phyloP scores from a whole-genome alignment of 805 yeast species.

The Candida ovalis region DNA sequence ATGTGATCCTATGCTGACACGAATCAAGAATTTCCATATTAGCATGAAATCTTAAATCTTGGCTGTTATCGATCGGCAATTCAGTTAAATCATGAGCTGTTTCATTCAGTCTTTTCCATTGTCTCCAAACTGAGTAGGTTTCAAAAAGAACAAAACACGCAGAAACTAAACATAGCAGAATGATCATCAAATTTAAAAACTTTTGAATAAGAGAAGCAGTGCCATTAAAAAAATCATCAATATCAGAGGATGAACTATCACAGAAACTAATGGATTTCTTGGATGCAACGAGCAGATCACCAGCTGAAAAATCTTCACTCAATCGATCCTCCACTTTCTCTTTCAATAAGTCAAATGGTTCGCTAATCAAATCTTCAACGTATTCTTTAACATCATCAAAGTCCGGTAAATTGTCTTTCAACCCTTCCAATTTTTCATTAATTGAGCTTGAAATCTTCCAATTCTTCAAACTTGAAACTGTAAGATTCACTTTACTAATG shows the following conservation, averaged over 20 bases:
- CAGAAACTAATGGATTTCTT: conserved; percentile 35
- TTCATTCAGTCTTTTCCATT: conserved; percentile 44
- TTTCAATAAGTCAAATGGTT: conserved; percentile 56
- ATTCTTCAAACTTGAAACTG: conserved; percentile 51
- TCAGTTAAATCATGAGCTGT: conserved; percentile 27
- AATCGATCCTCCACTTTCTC: conserved; percentile 30
- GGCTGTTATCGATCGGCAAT: background rate
- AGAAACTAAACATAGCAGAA: conserved; percentile 38
- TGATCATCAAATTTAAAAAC: conserved; percentile 36
- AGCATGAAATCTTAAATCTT: conserved; percentile 6
- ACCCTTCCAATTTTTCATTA: conserved; percentile 47
- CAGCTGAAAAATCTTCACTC: conserved; percentile 19
- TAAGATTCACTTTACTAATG: conserved; percentile 50
- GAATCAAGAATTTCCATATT: conserved; percentile 26
- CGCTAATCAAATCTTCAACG: conserved; percentile 48
- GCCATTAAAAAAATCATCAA: conserved; percentile 36
- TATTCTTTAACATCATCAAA: conserved; percentile 61
- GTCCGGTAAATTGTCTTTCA: conserved; percentile 56
- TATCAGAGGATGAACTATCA: conserved; percentile 33
- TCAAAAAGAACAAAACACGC: conserved; percentile 39
- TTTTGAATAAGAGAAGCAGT: conserved; percentile 31
- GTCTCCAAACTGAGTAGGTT: conserved; percentile 40
- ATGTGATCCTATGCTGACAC: conserved; percentile 22
- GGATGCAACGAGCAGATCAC: conserved; percentile 39
- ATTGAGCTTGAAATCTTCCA: conserved; percentile 65